Base-by-base conservation (phyloP, 331 rosid species). In the Pyracantha coccinea region DNA sequence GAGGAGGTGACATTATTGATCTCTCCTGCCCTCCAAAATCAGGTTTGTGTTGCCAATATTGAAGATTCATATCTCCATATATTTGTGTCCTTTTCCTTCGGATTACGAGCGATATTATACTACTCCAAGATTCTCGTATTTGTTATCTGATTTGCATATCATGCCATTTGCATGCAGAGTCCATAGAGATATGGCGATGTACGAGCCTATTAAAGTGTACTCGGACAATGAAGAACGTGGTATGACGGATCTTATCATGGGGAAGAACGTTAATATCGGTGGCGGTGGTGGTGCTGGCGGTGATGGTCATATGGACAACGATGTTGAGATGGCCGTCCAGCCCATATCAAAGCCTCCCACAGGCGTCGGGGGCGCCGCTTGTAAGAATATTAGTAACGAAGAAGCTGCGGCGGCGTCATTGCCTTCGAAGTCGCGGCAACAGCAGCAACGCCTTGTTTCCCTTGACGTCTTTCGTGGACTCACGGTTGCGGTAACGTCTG, bases 381-480 rank as follows among this genome's bases (percentile, higher is more conserved):
- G 58, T 27, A 85, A 79, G 71, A 58, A 71, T 57, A 70, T 64
- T 2, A 68, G 58, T 1, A 27, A 1, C 16, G 3, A 7, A 12
- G 44, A 29, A 41, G 44, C 25, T 0, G 68, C 11, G 16, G 24
- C 8, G 14, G 8, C 69, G 5, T 32, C 72, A 58, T 78, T 78
- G 57, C 13, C 76, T 20, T 64, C 81, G 25, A 78, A 16, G 53
- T 38, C 35, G 19, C 69, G 6, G 13, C 82, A 44, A 24, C 62
- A 79, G 21, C 83, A 77, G 15, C 79, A 55, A 13, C 99, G 99
- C 31, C 86, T 95, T 4, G 82, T 83, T 77, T 95, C 97, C 0
- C 97, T 94, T 32, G 97, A 92, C 75, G 97, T 92, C 25, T 95
- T 95, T 71, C 97, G 97, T 9, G 97, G 99, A n/a, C 84, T 92